Percentiles rank a stretch among this genome's conserved stretches.
Evolutionary conservation across 1,139 yeast genomes (phyloP).

Genomic region (Saccharomyces hybrid): DNA sequence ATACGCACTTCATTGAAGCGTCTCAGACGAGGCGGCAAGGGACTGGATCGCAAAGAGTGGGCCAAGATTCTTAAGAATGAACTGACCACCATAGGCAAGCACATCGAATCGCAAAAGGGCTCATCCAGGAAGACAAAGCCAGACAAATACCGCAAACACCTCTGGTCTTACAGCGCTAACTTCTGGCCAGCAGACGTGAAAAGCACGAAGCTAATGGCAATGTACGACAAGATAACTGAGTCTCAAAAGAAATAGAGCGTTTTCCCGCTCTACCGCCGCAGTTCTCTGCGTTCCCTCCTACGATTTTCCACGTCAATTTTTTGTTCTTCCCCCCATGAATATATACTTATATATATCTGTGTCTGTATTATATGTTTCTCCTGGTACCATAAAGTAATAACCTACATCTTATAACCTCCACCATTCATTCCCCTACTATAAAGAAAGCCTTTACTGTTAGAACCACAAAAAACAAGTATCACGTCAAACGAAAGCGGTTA

Average conservation of each 20-base stretch:
- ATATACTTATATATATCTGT: neutral
- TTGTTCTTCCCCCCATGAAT: neutral
- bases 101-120: constrained; percentile 23
- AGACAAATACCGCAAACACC: constrained; percentile 43
- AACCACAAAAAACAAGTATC: neutral
- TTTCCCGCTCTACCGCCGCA: neutral
- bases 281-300: neutral
- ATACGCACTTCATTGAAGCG: constrained; percentile 67
- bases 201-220: constrained; percentile 67
- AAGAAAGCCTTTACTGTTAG: neutral
- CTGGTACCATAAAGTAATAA: neutral
- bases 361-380: neutral
- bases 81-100: constrained; percentile 65
- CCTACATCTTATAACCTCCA: neutral
- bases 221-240: constrained; percentile 61
- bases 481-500: neutral
- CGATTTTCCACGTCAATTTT: neutral
- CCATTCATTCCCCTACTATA: neutral
- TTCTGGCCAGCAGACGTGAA: constrained; percentile 93
- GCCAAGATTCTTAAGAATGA: constrained; percentile 67
- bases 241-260: constrained; percentile 6
- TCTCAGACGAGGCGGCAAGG: constrained; percentile 72
- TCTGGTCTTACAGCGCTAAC: constrained; percentile 85
- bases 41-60: constrained; percentile 81
- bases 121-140: constrained; percentile 13